Evolutionary conservation across 1,139 yeast genomes (phyloP), one percentile per base, ranked within the genome.

Genomic region (Geotrichum candidum): DNA sequence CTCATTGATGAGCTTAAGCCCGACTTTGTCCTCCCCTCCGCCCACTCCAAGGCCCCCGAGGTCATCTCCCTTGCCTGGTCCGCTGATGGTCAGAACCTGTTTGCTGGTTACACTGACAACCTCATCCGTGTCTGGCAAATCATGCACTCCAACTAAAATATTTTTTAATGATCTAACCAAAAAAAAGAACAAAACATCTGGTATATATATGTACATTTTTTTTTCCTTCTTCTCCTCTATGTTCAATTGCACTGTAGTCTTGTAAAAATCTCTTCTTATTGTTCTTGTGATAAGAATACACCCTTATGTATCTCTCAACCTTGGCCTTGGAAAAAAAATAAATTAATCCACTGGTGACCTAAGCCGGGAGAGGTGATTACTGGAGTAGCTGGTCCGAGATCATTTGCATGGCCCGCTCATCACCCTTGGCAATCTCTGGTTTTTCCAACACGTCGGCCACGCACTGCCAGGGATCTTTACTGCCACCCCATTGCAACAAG

Each of bases 91-190:
- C 98, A 92, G 86, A 91, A 90, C 88, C 87, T 94, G 83, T 94
- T 91, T 80, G 97, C 98, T 76, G 99, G 99, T 86, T 94, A 94
- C 97, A 92, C 98, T 77, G 99, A 94, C 83, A 90, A 90, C 86
- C 86, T 88, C 78, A 92, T 94, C 87, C 94, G 99, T 85, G 99
- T 92, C 82, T 94, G 98, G 98, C 98, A 94, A 88, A 97, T 94
- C 76, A 92, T 92, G 97, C 90, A 96, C 83, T 85, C 96, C 77
- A 79, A 79, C 78, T 82, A 80, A 75, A 56, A 53, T 60, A 54
- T 56, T 53, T 60, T 18, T 18, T 57, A 54, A 52, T 56, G 55
- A 59, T 48, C 46, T 35, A 59, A 60, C 27, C 27, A 57, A 51
- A 38, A 29, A 29, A 29, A 29, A 29, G 5, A 53, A 58, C 48